Evolutionary conservation across 306 rosid species (phyloP), one percentile per base, ranked within the genome.

Genomic region (Sophora flavescens): DNA sequence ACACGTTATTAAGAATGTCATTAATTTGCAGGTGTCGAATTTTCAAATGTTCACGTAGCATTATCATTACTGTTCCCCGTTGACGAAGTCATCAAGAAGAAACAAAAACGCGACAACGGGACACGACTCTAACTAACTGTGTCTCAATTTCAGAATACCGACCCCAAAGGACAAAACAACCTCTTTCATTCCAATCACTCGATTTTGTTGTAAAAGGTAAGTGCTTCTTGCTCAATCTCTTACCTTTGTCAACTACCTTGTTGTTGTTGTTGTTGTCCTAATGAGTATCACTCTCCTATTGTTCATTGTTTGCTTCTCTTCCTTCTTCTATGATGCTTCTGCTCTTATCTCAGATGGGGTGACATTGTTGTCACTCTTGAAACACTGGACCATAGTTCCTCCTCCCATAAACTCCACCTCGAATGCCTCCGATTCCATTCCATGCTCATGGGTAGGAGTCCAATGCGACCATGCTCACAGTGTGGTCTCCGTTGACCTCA

Each of bases 361-460:
- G 42, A 38, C 86, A 76, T 64, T 90, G 1, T 59, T 87, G 12
- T 85, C 93, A 6, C 88, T 93, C 7, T 22, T 63, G 71, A 78
- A 10, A 14, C 82, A 47, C 44, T 90, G 90, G 92, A 78, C 77
- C 8, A 39, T 68, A 22, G 74, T 83, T 13, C 88, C 91, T 57
- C 8, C 86, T 15, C 36, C 72, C 60, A 63, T 92, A 17, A 63
- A 32, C 59, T 86, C 85, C 13, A 75, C 68, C 48, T 93, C 96
- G 97, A 86, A 86, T 32, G 81, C 80, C 8, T 83, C 87, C 56
- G 78, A 90, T 87, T 84, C 93, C 68, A 80, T 80, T 60, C 90
- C 91, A 18, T 93, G 97, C 48, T 78, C 85, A 57, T 93, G 97
- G 94, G 44, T 59, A 1, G 97, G 96, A 70, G 67, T 93, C 16